phyloP scores from a whole-genome alignment of 192 early-diverging fungal species.

The Gamsiella multidivaricata region DNA sequence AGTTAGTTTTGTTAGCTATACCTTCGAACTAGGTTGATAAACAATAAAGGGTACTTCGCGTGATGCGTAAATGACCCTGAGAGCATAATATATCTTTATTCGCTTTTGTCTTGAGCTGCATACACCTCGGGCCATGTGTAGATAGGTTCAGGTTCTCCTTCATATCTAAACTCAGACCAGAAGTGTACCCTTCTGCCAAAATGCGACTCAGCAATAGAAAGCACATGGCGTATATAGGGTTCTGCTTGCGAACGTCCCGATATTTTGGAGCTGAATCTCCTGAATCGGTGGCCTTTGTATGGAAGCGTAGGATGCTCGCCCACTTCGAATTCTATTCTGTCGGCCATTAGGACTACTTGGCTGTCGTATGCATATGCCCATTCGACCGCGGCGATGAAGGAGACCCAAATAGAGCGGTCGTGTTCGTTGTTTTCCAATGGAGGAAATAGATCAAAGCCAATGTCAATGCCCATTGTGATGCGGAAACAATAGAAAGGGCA shows the following conservation, averaged over 20 bases:
- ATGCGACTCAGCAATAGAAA: conserved; percentile 4
- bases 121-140: conserved; percentile 22
- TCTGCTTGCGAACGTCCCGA: conserved; percentile 25
- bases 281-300: conserved; percentile 25
- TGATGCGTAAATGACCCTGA: too few species aligned
- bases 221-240: not conserved
- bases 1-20: too few species aligned
- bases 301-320: conserved; percentile 28
- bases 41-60: too few species aligned
- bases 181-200: conserved; percentile 18
- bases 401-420: conserved; percentile 3
- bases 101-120: conserved; percentile 6
- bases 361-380: conserved; percentile 6
- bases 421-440: conserved; percentile 15
- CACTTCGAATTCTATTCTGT: conserved; percentile 18
- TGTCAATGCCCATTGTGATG: conserved; percentile 14
- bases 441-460: conserved; percentile 19
- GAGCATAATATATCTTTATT: conserved; percentile 6
- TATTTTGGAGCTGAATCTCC: conserved; percentile 32
- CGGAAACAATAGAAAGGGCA: too few species aligned
- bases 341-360: not conserved
- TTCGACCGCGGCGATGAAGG: conserved; percentile 5
- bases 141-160: conserved; percentile 8
- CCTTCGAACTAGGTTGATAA: too few species aligned
- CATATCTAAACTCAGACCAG: conserved; percentile 9